A percentile compares a stretch with the other conserved stretches of the same genome.
Evolutionary conservation across 495 filamentous ascomycete genomes (phyloP).

Genomic region (Penicillium argentinense): DNA sequence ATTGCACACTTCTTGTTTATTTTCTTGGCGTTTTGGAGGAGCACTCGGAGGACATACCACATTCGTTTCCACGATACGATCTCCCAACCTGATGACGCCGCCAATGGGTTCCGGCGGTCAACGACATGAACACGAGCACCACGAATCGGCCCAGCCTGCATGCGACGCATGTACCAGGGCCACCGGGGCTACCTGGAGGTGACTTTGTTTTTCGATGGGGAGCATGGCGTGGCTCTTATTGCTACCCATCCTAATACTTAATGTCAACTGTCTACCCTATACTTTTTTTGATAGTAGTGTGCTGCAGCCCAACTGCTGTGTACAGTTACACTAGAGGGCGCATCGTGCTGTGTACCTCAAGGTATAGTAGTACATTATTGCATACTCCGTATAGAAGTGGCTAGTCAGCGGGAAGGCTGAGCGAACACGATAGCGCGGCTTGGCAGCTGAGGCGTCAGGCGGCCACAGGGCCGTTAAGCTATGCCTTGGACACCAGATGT

Average conservation of each 20-base stretch:
- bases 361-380: too few species aligned
- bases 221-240: conserved; percentile 9
- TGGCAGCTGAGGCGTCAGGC: not conserved
- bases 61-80: conserved; percentile 7
- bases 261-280: conserved; percentile 13
- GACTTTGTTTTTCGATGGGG: not conserved
- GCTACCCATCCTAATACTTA: conserved; percentile 15
- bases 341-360: too few species aligned
- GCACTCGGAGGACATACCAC: conserved; percentile 7
- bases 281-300: not conserved
- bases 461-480: too few species aligned
- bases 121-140: conserved; percentile 18
- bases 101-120: conserved; percentile 7
- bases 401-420: not conserved
- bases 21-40: conserved; percentile 6
- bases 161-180: not conserved
- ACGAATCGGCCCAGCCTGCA: conserved; percentile 1
- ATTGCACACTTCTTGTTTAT: not conserved
- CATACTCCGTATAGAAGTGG: too few species aligned
- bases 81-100: conserved; percentile 14
- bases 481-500: too few species aligned
- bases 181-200: not conserved
- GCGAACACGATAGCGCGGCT: not conserved
- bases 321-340: not conserved
- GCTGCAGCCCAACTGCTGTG: too few species aligned